A percentile compares a stretch with the other conserved stretches of the same genome.
Conservation (phyloP, 1,284 basidiomycete species). For the Sparassis latifolia region DNA sequence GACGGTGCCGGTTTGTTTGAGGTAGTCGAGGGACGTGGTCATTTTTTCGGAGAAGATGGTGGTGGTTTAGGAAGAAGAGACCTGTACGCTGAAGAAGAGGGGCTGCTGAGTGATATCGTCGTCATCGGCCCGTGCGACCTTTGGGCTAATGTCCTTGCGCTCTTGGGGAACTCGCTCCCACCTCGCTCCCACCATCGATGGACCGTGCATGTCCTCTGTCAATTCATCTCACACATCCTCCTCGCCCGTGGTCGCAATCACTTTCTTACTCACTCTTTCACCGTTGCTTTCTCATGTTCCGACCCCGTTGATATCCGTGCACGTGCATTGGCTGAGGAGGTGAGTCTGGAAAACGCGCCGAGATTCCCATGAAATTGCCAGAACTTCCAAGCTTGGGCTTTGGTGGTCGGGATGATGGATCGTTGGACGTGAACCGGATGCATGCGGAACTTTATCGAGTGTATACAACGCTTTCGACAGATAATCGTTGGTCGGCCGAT, state of each 20-base stretch:
- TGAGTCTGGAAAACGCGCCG: background rate
- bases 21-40: slow-evolving; percentile 82
- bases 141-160: background rate
- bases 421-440: too few species aligned
- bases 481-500: too few species aligned
- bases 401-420: too few species aligned
- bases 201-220: too few species aligned
- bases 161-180: background rate
- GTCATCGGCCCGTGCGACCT: background rate
- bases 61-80: slow-evolving; percentile 11
- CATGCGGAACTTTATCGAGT: too few species aligned
- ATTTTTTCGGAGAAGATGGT: slow-evolving; percentile 38
- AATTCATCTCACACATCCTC: background rate
- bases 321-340: too few species aligned
- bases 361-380: too few species aligned
- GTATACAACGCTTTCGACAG: too few species aligned
- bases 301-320: too few species aligned
- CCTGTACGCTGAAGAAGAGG: slow-evolving; percentile 4
- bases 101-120: slow-evolving; percentile 1
- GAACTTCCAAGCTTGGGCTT: too few species aligned
- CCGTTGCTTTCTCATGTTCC: background rate
- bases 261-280: background rate
- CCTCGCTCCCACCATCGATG: background rate
- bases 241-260: background rate
- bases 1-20: slow-evolving; percentile 87